A percentile compares a stretch with the other conserved stretches of the same genome.
Conservation (phyloP, 441 rosid species). For the Caryocar brasiliense region DNA sequence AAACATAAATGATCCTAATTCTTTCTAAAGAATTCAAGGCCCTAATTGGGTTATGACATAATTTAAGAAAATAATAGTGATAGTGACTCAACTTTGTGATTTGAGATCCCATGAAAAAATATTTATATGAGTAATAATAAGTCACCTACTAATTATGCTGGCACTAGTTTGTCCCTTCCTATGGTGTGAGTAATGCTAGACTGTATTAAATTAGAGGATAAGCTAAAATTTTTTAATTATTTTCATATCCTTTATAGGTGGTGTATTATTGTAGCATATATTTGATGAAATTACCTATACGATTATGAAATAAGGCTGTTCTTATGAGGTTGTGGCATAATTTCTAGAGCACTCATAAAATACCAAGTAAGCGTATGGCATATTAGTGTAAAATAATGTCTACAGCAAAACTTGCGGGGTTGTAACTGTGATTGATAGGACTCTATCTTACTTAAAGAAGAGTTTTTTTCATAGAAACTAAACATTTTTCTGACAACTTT, state of each 20-base stretch:
- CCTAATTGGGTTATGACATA: too few species aligned
- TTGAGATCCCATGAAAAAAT: background rate
- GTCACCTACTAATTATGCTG: background rate
- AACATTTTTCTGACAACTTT: background rate
- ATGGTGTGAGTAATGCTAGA: background rate
- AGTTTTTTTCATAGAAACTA: background rate
- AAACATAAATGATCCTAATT: too few species aligned
- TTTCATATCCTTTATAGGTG: background rate
- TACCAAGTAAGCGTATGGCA: background rate
- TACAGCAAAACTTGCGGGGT: background rate
- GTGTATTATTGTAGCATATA: background rate
- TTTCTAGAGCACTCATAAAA: slow-evolving; percentile 3
- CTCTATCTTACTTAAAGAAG: background rate
- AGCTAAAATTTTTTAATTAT: background rate
- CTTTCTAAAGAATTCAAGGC: too few species aligned
- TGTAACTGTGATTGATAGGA: background rate
- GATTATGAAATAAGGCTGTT: too few species aligned
- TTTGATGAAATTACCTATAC: background rate
- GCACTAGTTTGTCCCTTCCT: background rate
- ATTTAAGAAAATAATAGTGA: background rate
- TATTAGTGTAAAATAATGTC: background rate
- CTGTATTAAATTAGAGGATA: background rate
- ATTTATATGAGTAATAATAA: background rate
- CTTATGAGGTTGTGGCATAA: background rate
- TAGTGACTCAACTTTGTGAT: background rate